Percentiles rank a stretch among this genome's conserved stretches.
phyloP scores from a whole-genome alignment of 2,329 filamentous ascomycete species.

The Rhexocercosporidium sp. region DNA sequence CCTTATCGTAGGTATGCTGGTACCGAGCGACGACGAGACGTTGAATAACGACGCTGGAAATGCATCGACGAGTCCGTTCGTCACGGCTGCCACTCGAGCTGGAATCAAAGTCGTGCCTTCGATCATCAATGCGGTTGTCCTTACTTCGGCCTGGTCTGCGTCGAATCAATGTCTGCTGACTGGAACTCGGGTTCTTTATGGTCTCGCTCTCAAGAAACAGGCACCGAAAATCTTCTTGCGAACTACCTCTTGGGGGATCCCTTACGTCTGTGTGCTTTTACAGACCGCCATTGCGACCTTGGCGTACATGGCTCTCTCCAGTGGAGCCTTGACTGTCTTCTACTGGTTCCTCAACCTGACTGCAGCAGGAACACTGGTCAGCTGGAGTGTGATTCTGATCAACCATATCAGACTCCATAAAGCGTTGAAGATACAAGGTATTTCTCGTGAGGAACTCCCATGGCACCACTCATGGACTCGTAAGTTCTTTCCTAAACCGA shows the following conservation, averaged over 20 bases:
- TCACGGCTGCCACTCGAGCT: constrained; percentile 73
- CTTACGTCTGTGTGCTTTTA: constrained; percentile 62
- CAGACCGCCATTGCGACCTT: constrained; percentile 64
- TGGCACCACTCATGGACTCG: constrained; percentile 69
- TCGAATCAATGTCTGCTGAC: constrained; percentile 69
- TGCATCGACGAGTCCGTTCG: constrained; percentile 64
- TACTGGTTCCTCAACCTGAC: constrained; percentile 69
- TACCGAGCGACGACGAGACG: constrained; percentile 57
- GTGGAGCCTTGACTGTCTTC: constrained; percentile 64
- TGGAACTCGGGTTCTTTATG: constrained; percentile 64
- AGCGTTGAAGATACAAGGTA: constrained; percentile 60
- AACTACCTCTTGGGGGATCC: constrained; percentile 60
- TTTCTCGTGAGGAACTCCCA: constrained; percentile 56
- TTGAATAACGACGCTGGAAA: constrained; percentile 53
- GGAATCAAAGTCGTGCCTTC: constrained; percentile 70
- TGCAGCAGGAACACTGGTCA: constrained; percentile 65
- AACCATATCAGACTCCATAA: constrained; percentile 63
- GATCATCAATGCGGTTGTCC: constrained; percentile 77
- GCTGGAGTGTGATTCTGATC: constrained; percentile 64
- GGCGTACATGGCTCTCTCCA: constrained; percentile 69
- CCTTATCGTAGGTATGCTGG: constrained; percentile 57
- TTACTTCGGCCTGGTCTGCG: constrained; percentile 73
- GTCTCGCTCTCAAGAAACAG: constrained; percentile 58
- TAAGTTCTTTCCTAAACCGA: constrained; percentile 43
- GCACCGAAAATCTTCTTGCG: constrained; percentile 57